These are phyloP conservation scores for Saccharum officinarum DNA, from an alignment of 176 grass and related monocot genomes.

Conservation along the genomic window DNA sequence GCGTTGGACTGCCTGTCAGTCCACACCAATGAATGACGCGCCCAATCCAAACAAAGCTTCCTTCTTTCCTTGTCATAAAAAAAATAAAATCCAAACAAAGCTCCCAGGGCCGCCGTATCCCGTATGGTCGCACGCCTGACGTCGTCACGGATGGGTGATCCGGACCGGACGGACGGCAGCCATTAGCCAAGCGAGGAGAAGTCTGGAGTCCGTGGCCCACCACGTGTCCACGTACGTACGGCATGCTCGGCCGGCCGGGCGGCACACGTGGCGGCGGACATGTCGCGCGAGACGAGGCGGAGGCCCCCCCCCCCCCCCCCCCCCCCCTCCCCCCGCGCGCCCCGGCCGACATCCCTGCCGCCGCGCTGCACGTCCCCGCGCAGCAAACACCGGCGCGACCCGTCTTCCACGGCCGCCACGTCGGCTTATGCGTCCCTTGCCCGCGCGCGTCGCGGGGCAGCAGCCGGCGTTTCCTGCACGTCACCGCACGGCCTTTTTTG, in stretches of 20 bases:
- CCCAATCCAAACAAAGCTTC: too few relatives aligned
- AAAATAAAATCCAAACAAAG: too few relatives aligned
- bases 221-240: background rate
- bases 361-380: background rate
- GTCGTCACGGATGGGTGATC: background rate
- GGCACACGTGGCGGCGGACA: conserved; percentile 31
- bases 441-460: too few relatives aligned
- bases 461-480: background rate
- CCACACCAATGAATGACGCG: too few relatives aligned
- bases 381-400: background rate
- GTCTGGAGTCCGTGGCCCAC: background rate
- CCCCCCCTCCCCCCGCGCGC: background rate
- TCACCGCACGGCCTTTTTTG: background rate
- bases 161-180: background rate
- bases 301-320: background rate
- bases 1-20: too few relatives aligned
- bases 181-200: background rate
- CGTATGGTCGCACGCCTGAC: too few relatives aligned
- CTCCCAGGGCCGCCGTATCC: too few relatives aligned
- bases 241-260: background rate
- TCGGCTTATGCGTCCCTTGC: background rate
- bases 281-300: background rate
- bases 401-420: background rate
- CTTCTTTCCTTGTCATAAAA: too few relatives aligned
- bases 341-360: conserved; percentile 47